Base-by-base conservation (phyloP, 768 basidiomycete genomes). In the Stropharia rugosoannulata region DNA sequence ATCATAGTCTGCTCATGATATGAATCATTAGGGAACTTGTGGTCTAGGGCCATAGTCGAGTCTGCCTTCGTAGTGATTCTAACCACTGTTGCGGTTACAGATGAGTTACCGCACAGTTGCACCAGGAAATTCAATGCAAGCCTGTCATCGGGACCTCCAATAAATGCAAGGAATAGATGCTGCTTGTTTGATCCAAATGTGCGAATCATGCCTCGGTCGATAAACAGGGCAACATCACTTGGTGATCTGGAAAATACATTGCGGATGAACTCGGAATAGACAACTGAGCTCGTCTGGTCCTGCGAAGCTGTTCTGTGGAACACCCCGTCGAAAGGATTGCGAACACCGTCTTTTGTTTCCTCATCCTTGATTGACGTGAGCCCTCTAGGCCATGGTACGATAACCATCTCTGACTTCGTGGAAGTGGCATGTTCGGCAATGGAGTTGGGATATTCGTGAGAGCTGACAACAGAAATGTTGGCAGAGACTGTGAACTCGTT, bases 141-240 rank as follows among this genome's bases (percentile, higher is more conserved):
- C 1, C 97, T 84, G 68, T 98, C 96, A 67, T 99, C 96, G 0
- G 93, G 86, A 0, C 96, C 96, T 38, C 96, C 96, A 66, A 93
- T 90, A 82, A 96, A 98, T 0, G 95, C 90, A 41, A 95, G 66
- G 68, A 95, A 84, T 22, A 98, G 65, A 59, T 91, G 90, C 56
- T 87, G 77, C 29, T 65, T 70, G 40, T 48, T 67, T 35, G 45
- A 49, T 4, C 67, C 61, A 47, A 66, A 63, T n/a, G 69, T 63
- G 6, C 62, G 51, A 25, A 63, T 65, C 27, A 80, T 70, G 1
- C 87, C 87, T 19, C 87, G 77, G 68, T 98, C 96, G 55, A 97
- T 80, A 68, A 91, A 95, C 36, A 98, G 71, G 4, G 87, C 93
- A 37, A 95, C 89, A 62, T 98, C 92, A 9, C 79, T 77, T 2